Evolutionary conservation across 2,329 filamentous ascomycete genomes (phyloP), one percentile per base, ranked within the genome.

Genomic region (Fusarium illudens): DNA sequence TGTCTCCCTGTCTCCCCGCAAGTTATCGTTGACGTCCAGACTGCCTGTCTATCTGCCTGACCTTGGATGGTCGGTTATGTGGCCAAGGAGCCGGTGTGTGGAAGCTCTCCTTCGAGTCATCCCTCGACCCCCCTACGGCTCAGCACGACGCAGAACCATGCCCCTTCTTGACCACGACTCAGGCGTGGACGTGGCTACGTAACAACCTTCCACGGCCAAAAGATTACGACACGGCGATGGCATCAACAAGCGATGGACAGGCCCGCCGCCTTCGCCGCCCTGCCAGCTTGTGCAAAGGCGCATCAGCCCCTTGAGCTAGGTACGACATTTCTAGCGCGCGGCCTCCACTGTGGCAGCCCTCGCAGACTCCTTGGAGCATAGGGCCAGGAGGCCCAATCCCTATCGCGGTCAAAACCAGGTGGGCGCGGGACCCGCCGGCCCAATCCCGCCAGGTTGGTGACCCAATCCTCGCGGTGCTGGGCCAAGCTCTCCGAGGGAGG

Each of bases 281-380:
- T 70, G 59, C 61, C 65, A 65, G 52, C 68, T 57, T 65, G 68
- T 59, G 53, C 29, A 30, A 36, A 57, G 56, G 48, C 49, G 61
- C 71, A 61, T 71, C 64, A 72, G 72, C 64, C 62, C 71, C 59
- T 74, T 62, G 63, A 73, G 65, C 68, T 66, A 70, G 61, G 63
- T 62, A 65, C 62, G 46, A 65, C 58, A 62, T 70, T 27, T 46
- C 60, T 61, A 61, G 63, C 56, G 37, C 61, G 55, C 53, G 48
- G 53, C 53, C 57, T 69, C 69, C 51, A 62, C 51, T 60, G 33
- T 53, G 58, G 61, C 52, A 67, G 59, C 61, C 68, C 64, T 72
- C 56, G 57, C 54, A 64, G 57, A 62, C 71, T 64, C 58, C 57
- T 60, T 65, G 60, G 42, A 58, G 64, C 34, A 32, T 60, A 63